A percentile compares a stretch with the other conserved stretches of the same genome.
phyloP scores from a whole-genome alignment of 371 early-diverging fungal species.

The Rozella allomycis region DNA sequence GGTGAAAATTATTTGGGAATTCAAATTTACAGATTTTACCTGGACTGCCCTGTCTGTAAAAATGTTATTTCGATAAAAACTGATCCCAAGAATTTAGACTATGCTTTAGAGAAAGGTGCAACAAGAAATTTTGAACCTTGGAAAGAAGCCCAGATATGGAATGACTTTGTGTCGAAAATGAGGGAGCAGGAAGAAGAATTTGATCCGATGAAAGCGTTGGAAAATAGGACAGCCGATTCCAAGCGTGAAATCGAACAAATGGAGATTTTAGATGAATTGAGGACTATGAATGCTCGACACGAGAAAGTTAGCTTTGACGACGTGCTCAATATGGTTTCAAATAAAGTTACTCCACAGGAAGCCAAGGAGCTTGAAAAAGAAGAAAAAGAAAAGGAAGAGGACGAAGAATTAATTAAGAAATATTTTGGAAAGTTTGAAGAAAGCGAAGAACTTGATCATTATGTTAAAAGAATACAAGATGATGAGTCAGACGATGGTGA shows the following conservation, averaged over 20 bases:
- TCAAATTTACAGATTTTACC: conserved; percentile 83
- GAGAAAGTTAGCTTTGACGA: conserved; percentile 26
- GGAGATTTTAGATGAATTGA: conserved; percentile 83
- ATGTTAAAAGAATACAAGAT: no score
- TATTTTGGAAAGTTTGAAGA: no score
- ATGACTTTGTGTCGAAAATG: conserved; percentile 24
- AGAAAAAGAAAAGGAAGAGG: conserved; percentile 1
- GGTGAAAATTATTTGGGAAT: conserved; percentile 64
- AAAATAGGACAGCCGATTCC: conserved; percentile 72
- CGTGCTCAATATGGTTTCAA: not conserved
- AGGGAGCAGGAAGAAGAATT: conserved; percentile 53
- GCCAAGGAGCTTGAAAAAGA: conserved; percentile 1
- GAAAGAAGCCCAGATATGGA: conserved; percentile 41
- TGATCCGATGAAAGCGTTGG: conserved; percentile 80
- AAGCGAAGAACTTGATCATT: no score
- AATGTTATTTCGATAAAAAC: conserved; percentile 93
- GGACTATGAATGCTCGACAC: conserved; percentile 55
- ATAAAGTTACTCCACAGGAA: not conserved
- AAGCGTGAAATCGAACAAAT: conserved; percentile 89
- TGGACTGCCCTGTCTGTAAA: conserved; percentile 82
- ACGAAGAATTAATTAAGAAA: conserved; percentile 3
- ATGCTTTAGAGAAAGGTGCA: conserved; percentile 81
- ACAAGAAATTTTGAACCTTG: conserved; percentile 86
- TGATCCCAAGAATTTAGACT: conserved; percentile 87
- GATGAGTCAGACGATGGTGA: no score